Evolutionary conservation across 495 filamentous ascomycete species (phyloP).

Genomic region (Lepraria neglecta): DNA sequence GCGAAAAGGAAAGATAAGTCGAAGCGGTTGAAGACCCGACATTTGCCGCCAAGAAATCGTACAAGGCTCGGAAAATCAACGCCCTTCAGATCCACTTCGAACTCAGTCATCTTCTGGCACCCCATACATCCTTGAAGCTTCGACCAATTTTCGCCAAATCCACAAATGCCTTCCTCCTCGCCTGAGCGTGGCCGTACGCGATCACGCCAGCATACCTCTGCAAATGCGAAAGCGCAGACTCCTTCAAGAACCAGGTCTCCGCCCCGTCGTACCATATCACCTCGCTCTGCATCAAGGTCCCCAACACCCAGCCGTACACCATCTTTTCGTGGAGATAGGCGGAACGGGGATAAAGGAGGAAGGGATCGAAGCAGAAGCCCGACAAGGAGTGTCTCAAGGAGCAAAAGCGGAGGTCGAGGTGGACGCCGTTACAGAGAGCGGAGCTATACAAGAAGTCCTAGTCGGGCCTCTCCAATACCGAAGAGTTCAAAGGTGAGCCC

Average conservation of each 20-base stretch:
- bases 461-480: conserved; percentile 34
- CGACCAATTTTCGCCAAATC: neutral
- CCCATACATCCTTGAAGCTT: neutral
- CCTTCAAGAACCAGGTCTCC: conserved; percentile 32
- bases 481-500: conserved; percentile 54
- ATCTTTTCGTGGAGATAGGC: conserved; percentile 31
- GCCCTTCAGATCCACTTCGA: neutral
- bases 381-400: conserved; percentile 38
- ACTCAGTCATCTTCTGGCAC: too few relatives aligned
- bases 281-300: conserved; percentile 39
- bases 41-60: too few relatives aligned
- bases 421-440: conserved; percentile 37
- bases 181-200: conserved; percentile 30
- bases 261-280: conserved; percentile 45
- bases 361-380: conserved; percentile 42
- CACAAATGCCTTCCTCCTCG: conserved; percentile 28
- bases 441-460: conserved; percentile 46
- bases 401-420: conserved; percentile 34
- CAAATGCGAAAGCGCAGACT: conserved; percentile 26
- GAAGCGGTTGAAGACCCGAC: too few relatives aligned
- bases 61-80: neutral
- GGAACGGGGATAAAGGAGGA: conserved; percentile 35
- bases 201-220: conserved; percentile 31
- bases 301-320: conserved; percentile 37
- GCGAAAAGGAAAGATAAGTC: too few relatives aligned